phyloP scores from a whole-genome alignment of 2,329 filamentous ascomycete genomes.

The Hypocreales sp. region DNA sequence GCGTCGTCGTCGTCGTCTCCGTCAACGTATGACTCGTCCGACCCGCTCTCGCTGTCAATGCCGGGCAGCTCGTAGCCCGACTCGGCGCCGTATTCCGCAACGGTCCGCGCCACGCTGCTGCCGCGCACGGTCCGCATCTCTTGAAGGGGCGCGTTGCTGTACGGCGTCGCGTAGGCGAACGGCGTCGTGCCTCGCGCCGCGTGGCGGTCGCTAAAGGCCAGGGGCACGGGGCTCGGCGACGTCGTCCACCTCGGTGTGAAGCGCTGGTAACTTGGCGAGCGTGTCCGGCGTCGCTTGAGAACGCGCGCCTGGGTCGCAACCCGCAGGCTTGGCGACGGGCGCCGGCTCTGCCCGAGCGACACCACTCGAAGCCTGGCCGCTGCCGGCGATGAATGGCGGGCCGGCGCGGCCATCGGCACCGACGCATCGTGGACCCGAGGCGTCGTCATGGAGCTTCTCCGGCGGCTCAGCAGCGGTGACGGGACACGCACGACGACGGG shows the following conservation, averaged over 20 bases:
- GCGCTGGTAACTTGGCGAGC: constrained; percentile 38
- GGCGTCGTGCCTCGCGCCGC: constrained; percentile 28
- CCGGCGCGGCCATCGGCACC: constrained; percentile 26
- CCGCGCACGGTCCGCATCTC: constrained; percentile 19
- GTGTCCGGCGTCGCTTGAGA: constrained; percentile 36
- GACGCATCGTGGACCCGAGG: too few relatives aligned
- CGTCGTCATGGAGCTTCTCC: too few relatives aligned
- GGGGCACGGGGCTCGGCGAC: constrained; percentile 27
- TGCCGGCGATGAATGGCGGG: constrained; percentile 21
- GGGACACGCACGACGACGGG: constrained; percentile 19
- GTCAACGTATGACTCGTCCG: constrained; percentile 17
- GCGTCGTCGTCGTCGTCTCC: constrained; percentile 8
- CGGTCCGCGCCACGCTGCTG: constrained; percentile 13
- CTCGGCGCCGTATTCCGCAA: constrained; percentile 15
- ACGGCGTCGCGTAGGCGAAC: constrained; percentile 61
- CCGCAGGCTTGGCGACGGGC: constrained; percentile 15
- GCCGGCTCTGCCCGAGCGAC: constrained; percentile 22
- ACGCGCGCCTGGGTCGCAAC: constrained; percentile 13
- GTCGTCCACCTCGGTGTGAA: constrained; percentile 41
- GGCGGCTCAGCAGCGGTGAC: constrained; percentile 23
- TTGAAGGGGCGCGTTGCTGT: constrained; percentile 43
- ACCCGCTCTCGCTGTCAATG: constrained; percentile 19
- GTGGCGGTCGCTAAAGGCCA: constrained; percentile 17
- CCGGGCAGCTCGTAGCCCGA: constrained; percentile 20
- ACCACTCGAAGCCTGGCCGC: constrained; percentile 27